Evolutionary conservation across 1,284 basidiomycete genomes (phyloP).

Genomic region (Trametes sp.): DNA sequence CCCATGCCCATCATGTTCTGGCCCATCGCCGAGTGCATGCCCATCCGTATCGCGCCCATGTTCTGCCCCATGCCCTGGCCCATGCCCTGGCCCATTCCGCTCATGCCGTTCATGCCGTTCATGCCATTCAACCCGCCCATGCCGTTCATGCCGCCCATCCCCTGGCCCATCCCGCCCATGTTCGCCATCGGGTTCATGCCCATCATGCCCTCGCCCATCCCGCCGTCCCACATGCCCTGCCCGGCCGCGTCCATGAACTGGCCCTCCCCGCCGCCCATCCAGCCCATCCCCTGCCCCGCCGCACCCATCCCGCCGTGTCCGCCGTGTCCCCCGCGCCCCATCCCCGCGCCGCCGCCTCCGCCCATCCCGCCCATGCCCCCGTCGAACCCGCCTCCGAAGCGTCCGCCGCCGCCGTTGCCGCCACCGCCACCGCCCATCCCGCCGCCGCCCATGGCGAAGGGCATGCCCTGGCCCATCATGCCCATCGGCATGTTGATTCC

Average conservation of each 20-base stretch:
- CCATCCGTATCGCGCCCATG: conserved; percentile 42
- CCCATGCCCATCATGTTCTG: conserved; percentile 33
- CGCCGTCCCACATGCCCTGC: conserved; percentile 36
- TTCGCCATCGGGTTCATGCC: conserved; percentile 46
- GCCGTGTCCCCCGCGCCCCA: not conserved
- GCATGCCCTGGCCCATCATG: conserved; percentile 36
- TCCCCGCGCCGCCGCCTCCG: conserved; percentile 11
- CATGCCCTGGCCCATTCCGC: conserved; percentile 32
- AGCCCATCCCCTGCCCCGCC: conserved; percentile 29
- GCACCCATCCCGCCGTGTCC: conserved; percentile 17
- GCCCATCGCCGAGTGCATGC: conserved; percentile 34
- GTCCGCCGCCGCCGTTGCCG: conserved; percentile 20
- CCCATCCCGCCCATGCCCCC: conserved; percentile 42
- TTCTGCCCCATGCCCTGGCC: conserved; percentile 35
- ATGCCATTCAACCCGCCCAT: conserved; percentile 2
- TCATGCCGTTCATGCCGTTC: conserved; percentile 37
- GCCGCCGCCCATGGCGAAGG: conserved; percentile 30
- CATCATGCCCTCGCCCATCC: conserved; percentile 41
- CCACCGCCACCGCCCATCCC: conserved; percentile 32
- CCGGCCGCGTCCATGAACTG: conserved; percentile 34
- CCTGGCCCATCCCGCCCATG: conserved; percentile 49
- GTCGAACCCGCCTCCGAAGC: conserved; percentile 24
- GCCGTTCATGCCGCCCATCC: conserved; percentile 34
- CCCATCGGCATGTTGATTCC: conserved; percentile 29
- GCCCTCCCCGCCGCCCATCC: conserved; percentile 38